Percentiles rank a stretch among this genome's conserved stretches.
These are phyloP conservation scores for Coemansia sp. DNA, from an alignment of 192 early-diverging fungal species.

Conservation along the genomic window DNA sequence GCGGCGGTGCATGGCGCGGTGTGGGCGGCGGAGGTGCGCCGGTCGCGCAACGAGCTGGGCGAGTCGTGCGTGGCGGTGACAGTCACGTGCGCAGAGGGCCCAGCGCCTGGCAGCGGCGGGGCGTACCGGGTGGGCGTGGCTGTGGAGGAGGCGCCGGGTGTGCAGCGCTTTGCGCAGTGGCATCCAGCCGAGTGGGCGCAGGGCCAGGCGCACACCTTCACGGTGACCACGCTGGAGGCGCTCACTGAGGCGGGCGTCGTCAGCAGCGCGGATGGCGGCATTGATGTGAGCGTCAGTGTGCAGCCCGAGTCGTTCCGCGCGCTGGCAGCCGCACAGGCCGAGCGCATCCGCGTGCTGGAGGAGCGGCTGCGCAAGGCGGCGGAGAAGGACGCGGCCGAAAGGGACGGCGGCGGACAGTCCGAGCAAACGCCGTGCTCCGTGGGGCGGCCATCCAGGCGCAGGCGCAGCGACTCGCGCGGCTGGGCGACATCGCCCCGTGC, in stretches of 20 bases:
- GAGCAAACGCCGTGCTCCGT: slow-evolving; percentile 12
- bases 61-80: slow-evolving; percentile 30
- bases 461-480: slow-evolving; percentile 28
- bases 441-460: slow-evolving; percentile 4
- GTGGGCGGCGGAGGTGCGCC: slow-evolving; percentile 31
- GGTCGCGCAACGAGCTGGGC: slow-evolving; percentile 28
- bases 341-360: slow-evolving; percentile 33
- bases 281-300: slow-evolving; percentile 26
- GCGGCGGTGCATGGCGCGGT: slow-evolving; percentile 34
- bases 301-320: slow-evolving; percentile 20
- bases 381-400: not conserved
- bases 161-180: slow-evolving; percentile 8
- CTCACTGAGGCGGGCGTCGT: slow-evolving; percentile 12
- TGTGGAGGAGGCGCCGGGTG: not conserved
- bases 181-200: slow-evolving; percentile 1
- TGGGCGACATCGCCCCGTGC: slow-evolving; percentile 43
- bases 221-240: slow-evolving; percentile 26
- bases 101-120: not conserved
- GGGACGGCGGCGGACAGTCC: not conserved
- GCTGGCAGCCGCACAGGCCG: slow-evolving; percentile 22
- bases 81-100: slow-evolving; percentile 27
- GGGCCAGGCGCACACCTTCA: slow-evolving; percentile 13
- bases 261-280: slow-evolving; percentile 8
- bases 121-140: slow-evolving; percentile 14
- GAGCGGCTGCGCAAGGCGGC: slow-evolving; percentile 7